Conservation (phyloP, 306 rosid genomes). For the Rosa multiflora region DNA sequence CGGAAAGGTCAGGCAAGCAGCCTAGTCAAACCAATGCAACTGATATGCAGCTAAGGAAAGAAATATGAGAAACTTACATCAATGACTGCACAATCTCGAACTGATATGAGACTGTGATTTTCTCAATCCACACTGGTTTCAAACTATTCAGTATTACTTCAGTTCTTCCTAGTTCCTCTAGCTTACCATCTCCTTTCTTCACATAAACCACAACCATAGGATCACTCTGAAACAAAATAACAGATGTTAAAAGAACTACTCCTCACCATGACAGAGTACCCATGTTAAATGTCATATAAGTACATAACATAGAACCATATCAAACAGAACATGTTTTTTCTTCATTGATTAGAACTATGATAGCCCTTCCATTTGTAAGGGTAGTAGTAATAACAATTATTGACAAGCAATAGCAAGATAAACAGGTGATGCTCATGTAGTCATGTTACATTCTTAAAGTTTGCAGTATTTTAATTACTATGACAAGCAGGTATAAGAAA, state of each 20-base stretch:
- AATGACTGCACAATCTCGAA: slow-evolving; percentile 76
- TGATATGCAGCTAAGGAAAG: not conserved
- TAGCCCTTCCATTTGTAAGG: not conserved
- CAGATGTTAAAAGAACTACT: not conserved
- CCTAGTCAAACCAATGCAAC: not conserved
- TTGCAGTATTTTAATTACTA: not conserved
- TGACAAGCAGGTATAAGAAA: not conserved
- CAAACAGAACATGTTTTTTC: not conserved
- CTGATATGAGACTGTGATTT: slow-evolving; percentile 65
- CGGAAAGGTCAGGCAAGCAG: not conserved
- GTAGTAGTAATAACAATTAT: not conserved
- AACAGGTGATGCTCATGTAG: not conserved
- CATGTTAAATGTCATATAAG: not conserved
- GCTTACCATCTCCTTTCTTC: slow-evolving; percentile 56
- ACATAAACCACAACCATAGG: slow-evolving; percentile 65
- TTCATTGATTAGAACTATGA: not conserved
- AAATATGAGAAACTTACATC: slow-evolving; percentile 46
- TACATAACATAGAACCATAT: not conserved
- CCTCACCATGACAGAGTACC: not conserved
- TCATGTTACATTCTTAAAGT: not conserved
- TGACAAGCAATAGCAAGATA: not conserved
- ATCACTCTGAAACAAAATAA: slow-evolving; percentile 52
- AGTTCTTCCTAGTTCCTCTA: slow-evolving; percentile 77
- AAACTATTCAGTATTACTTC: slow-evolving; percentile 72
- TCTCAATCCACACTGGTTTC: slow-evolving; percentile 76